Evolutionary conservation across 345 rosid species (phyloP), one percentile per base, ranked within the genome.

Genomic region (Durio zibethinus): DNA sequence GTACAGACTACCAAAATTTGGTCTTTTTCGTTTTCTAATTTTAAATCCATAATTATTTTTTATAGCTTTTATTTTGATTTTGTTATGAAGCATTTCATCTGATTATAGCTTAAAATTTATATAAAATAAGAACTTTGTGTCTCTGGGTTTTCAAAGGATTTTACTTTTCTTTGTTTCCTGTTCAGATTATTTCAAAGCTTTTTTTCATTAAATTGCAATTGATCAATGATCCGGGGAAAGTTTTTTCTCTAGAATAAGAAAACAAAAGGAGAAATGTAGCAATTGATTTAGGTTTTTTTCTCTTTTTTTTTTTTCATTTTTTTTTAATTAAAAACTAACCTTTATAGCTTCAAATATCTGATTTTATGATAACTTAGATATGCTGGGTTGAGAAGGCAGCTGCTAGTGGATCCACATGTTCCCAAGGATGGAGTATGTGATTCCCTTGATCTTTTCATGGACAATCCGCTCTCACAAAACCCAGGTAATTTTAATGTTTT

Each of bases 381-480:
- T 80, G 99, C 99, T 72, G 82, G 88, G 77, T 80, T 93, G 80
- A 85, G 98, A 78, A 90, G 97, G 81, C 88, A 85, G 1, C 93
- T 93, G 48, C 87, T 95, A 40, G 85, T 93, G 62, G 97, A 93
- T 89, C 99, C 90, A 27, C 93, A 92, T 77, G 68, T 88, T 54
- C 79, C 85, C 15, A 95, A 90, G 83, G 90, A 84, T 76, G 75
- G 61, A 50, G 86, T 87, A 80, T 83, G 84, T 71, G 86, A 76
- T 76, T 85, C 93, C 2, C 91, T 90, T 78, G 80, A 91, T 86
- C 94, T 86, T 78, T 86, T 86, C 29, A 80, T 95, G 38, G 99
- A 95, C 81, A 95, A 95, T 79, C 99, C 99, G 27, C 84, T 95
- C 31, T 95, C 99, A 6, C 99, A 90, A 87, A 95, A 93, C 83